Evolutionary conservation across 2,329 filamentous ascomycete genomes (phyloP).

Genomic region (Penicillium sp.): DNA sequence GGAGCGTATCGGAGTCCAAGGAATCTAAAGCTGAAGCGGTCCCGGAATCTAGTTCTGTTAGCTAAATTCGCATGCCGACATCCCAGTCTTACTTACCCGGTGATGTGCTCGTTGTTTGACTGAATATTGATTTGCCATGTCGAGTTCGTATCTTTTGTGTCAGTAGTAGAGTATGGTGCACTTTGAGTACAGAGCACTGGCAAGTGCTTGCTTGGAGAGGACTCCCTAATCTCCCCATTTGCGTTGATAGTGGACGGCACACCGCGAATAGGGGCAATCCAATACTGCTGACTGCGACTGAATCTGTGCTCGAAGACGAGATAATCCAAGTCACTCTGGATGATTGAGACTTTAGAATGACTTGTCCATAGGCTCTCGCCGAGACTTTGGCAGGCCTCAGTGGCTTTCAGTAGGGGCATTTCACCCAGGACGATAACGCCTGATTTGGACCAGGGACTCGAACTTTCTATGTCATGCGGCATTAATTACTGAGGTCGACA

Average conservation of each 20-base stretch:
- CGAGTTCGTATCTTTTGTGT: slow-evolving; percentile 9
- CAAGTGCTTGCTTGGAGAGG: slow-evolving; percentile 5
- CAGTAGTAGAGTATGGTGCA: slow-evolving; percentile 15
- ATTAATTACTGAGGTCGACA: background rate
- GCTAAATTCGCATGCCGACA: background rate
- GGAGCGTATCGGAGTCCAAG: slow-evolving; percentile 48
- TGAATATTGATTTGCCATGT: slow-evolving; percentile 17
- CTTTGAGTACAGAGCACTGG: slow-evolving; percentile 20
- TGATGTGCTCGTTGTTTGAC: slow-evolving; percentile 18
- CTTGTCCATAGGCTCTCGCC: slow-evolving; percentile 18
- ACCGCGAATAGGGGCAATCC: slow-evolving; percentile 8
- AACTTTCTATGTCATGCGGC: slow-evolving; percentile 5
- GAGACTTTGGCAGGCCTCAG: slow-evolving; percentile 9
- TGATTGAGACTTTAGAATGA: background rate
- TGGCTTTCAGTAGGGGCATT: slow-evolving; percentile 15
- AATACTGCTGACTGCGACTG: slow-evolving; percentile 9
- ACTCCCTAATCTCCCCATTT: slow-evolving; percentile 8
- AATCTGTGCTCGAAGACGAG: slow-evolving; percentile 11
- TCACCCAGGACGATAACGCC: slow-evolving; percentile 17
- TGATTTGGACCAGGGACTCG: slow-evolving; percentile 13
- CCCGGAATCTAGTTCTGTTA: slow-evolving; percentile 42
- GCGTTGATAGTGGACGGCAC: slow-evolving; percentile 10
- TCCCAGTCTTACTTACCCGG: slow-evolving; percentile 8
- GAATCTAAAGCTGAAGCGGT: slow-evolving; percentile 54
- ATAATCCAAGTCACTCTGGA: slow-evolving; percentile 13